These are phyloP conservation scores for Tuctoria greenei DNA, from an alignment of 176 grass and related monocot species.

Conservation along the genomic window DNA sequence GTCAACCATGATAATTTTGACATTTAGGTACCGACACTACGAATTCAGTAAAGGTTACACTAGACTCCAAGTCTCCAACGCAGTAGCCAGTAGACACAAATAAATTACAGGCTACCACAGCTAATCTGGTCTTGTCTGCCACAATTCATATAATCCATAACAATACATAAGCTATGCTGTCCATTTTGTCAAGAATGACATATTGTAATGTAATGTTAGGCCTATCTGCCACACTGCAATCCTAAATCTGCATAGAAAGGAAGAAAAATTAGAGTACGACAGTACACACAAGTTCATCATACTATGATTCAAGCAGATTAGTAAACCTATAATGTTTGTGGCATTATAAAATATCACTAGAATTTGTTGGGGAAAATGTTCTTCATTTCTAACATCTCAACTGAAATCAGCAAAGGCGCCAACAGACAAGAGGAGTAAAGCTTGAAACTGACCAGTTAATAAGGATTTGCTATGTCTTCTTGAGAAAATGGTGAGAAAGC, in stretches of 20 bases:
- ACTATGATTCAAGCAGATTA: background rate
- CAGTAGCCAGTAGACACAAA: slow-evolving; percentile 36
- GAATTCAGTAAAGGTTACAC: slow-evolving; percentile 45
- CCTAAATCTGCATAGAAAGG: slow-evolving; percentile 44
- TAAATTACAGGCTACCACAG: slow-evolving; percentile 57
- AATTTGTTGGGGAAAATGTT: background rate
- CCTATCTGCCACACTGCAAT: slow-evolving; percentile 57
- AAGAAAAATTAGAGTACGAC: background rate
- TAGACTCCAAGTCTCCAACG: slow-evolving; percentile 29
- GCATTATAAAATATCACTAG: background rate
- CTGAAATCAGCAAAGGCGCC: background rate
- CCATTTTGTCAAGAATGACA: slow-evolving; percentile 56
- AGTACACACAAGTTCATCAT: background rate
- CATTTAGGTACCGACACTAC: slow-evolving; percentile 37
- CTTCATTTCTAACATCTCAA: background rate
- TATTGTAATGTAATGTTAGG: slow-evolving; percentile 70
- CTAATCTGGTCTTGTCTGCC: slow-evolving; percentile 45
- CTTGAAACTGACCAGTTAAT: slow-evolving; percentile 63
- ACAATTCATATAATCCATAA: slow-evolving; percentile 45
- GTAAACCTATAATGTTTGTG: background rate
- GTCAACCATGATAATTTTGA: slow-evolving; percentile 41
- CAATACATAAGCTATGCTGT: slow-evolving; percentile 55
- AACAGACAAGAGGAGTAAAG: background rate
- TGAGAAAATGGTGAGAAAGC: slow-evolving; percentile 72
- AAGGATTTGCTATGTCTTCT: slow-evolving; percentile 63